Conservation (phyloP, 352 stramenopile species). For the Phytophthora lateralis region DNA sequence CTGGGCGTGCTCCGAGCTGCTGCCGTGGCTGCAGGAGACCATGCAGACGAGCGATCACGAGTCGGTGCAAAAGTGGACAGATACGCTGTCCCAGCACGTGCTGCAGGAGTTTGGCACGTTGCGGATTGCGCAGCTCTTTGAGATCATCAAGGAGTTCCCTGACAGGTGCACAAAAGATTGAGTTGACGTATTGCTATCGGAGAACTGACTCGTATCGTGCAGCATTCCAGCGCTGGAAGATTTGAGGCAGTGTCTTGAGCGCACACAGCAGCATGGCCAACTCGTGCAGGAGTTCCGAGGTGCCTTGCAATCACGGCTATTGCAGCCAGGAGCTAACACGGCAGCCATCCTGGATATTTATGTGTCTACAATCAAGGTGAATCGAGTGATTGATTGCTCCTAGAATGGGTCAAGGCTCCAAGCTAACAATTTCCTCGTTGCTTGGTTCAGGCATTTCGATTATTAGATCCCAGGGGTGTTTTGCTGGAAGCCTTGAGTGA, state of each 20-base stretch:
- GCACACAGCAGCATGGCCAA: conserved; percentile 84
- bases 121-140: conserved; percentile 95
- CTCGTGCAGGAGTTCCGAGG: conserved; percentile 80
- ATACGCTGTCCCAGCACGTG: conserved; percentile 58
- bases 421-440: conserved; percentile 2
- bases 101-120: conserved; percentile 67
- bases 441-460: conserved; percentile 74
- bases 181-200: neutral
- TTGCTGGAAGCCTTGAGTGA: conserved; percentile 87
- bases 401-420: neutral
- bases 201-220: neutral
- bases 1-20: conserved; percentile 54
- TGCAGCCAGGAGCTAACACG: conserved; percentile 96
- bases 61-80: conserved; percentile 40
- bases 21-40: conserved; percentile 68
- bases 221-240: conserved; percentile 76
- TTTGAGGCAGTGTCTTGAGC: conserved; percentile 74
- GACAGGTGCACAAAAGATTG: conserved; percentile 67
- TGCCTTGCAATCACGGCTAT: conserved; percentile 84
- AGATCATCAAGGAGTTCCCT: conserved; percentile 97
- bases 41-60: conserved; percentile 34
- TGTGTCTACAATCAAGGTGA: conserved; percentile 95
- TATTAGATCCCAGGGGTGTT: conserved; percentile 93
- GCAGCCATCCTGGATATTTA: conserved; percentile 98
- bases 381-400: neutral